Conservation (phyloP, 164 flowering plant genomes). For the Sedum album region DNA sequence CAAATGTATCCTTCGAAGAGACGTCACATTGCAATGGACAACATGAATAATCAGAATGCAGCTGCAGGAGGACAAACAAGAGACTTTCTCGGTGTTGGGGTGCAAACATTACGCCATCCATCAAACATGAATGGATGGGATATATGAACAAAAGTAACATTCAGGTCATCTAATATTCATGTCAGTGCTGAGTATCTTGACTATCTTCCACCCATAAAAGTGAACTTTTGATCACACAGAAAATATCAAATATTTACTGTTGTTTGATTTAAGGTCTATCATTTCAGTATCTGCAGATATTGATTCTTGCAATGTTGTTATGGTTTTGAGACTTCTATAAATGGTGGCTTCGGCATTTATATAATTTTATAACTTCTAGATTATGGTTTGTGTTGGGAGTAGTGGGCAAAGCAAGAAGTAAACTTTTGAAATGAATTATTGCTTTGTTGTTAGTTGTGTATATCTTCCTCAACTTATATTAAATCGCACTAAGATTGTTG, state of each 20-base stretch:
- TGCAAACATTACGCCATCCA: slow-evolving; percentile 45
- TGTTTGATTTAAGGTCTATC: neutral
- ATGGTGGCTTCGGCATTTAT: neutral
- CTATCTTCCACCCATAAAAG: neutral
- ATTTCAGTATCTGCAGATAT: neutral
- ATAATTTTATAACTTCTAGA: neutral
- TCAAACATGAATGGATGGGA: slow-evolving; percentile 60
- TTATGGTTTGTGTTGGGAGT: neutral
- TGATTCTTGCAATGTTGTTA: neutral
- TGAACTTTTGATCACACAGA: neutral
- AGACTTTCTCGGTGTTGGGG: slow-evolving; percentile 87
- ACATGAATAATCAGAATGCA: slow-evolving; percentile 15
- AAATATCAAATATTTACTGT: neutral
- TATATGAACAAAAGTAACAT: slow-evolving; percentile 21
- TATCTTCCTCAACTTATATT: slow-evolving; percentile 16
- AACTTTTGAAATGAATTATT: neutral
- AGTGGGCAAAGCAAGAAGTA: neutral
- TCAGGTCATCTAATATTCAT: neutral
- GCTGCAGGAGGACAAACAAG: slow-evolving; percentile 57
- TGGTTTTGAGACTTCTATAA: neutral
- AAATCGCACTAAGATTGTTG: no score
- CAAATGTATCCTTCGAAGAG: slow-evolving; percentile 32
- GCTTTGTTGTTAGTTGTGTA: slow-evolving; percentile 3
- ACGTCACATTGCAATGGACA: slow-evolving; percentile 23
- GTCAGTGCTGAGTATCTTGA: neutral